Percentiles rank a stretch among this genome's conserved stretches.
Conservation (phyloP, 352 stramenopile species). For the Pelagophyceae sp. region DNA sequence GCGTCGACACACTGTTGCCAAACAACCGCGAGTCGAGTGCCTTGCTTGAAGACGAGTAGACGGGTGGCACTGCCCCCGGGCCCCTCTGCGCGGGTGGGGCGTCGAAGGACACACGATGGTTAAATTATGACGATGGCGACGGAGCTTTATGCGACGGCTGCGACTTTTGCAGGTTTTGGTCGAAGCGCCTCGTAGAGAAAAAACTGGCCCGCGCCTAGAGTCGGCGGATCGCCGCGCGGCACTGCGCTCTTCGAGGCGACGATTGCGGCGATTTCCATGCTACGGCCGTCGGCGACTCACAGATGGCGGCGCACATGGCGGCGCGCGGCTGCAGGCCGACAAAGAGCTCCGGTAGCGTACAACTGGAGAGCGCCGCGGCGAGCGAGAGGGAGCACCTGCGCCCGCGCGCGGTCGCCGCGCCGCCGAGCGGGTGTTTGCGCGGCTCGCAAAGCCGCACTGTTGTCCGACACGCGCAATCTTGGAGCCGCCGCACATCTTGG, state of each 20-base stretch:
- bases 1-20: too few species aligned
- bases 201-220: constrained; percentile 7
- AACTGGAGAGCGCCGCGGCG: not conserved
- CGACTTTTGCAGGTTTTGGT: too few species aligned
- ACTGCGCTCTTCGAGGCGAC: not conserved
- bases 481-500: constrained; percentile 39
- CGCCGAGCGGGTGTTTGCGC: not conserved
- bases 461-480: not conserved
- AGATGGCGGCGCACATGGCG: constrained; percentile 7
- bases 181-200: constrained; percentile 18
- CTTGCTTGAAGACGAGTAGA: too few species aligned
- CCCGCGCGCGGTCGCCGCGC: not conserved
- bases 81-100: too few species aligned
- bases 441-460: not conserved
- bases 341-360: not conserved
- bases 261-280: not conserved
- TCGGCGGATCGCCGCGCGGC: not conserved
- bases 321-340: constrained; percentile 1
- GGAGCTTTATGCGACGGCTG: too few species aligned
- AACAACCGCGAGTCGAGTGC: too few species aligned
- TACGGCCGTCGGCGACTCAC: not conserved
- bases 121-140: too few species aligned
- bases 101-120: too few species aligned
- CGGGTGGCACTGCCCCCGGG: too few species aligned
- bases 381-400: not conserved